Base-by-base conservation (phyloP, 108 stramenopile species). In the Nannochloropsis salina region DNA sequence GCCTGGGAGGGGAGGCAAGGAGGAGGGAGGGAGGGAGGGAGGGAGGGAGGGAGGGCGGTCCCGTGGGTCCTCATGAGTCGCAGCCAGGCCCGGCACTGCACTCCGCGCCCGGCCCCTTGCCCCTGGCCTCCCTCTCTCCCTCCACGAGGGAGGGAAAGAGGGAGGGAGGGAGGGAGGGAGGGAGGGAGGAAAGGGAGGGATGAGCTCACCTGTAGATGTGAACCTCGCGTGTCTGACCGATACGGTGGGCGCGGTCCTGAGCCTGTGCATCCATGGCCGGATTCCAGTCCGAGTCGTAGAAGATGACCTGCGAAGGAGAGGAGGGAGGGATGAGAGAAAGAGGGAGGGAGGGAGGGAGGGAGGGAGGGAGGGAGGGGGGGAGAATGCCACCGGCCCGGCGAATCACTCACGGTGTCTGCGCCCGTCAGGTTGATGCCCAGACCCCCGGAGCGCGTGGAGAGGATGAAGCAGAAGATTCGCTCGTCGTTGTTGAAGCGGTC, bases 211-310 rank as follows among this genome's bases (percentile, higher is more conserved):
- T 12, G 82, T 86, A 86, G 45, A 99, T 97, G 88, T 97, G 95
- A 11, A 97, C 98, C 86, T 98, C 97, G 11, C 96, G 91, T 42
- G 97, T 97, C 87, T 97, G 98, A 9, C 97, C 97, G 47, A 97
- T 96, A 42, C 97, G 94, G 91, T 97, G 97, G 5, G 97, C 97
- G 47, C 97, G 87, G 83, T 94, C 93, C 83, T 92, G 89, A 1
- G 92, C 93, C 87, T 93, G 93, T 1, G 92, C 91, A 44, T 93
- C 93, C 93, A 93, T 93, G 44, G 92, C 92, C 3, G 93, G 93
- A 84, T 93, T 93, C 93, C 93, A 93, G 90, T 93, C 93, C 3
- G 82, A 84, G 86, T 93, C 92, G 80, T 92, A 92, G 84, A 93
- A 93, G 20, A 93, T 87, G 47, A 51, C 47, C 47, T 51, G 12